Evolutionary conservation across 2,329 filamentous ascomycete species (phyloP).

Genomic region (Myriosclerotinia scirpicola): DNA sequence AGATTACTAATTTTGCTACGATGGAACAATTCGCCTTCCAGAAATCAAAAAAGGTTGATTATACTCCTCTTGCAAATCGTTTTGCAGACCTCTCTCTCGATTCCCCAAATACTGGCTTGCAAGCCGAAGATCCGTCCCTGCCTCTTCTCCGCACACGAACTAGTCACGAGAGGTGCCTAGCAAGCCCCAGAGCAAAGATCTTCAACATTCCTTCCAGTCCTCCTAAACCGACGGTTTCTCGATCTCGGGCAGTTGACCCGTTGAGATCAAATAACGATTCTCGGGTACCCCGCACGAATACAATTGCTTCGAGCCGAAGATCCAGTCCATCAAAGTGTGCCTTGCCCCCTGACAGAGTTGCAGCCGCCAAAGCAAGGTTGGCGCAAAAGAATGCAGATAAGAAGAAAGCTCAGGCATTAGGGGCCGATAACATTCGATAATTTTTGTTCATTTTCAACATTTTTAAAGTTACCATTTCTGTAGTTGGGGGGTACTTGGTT

Average conservation of each 20-base stretch:
- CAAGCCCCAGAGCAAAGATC: constrained; percentile 37
- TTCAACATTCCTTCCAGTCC: constrained; percentile 38
- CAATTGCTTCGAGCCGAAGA: constrained; percentile 29
- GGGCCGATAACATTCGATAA: constrained; percentile 22
- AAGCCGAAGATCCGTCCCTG: constrained; percentile 30
- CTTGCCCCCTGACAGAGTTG: constrained; percentile 40
- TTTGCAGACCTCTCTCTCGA: constrained; percentile 31
- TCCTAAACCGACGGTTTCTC: constrained; percentile 32
- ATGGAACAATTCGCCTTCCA: constrained; percentile 30
- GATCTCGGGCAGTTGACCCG: constrained; percentile 28
- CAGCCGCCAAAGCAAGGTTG: constrained; percentile 41
- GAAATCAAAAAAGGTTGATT: constrained; percentile 32
- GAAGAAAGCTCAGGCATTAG: constrained; percentile 29
- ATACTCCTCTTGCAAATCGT: constrained; percentile 31
- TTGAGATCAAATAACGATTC: constrained; percentile 29
- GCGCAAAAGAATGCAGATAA: constrained; percentile 40
- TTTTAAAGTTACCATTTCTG: not conserved
- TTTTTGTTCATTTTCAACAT: not conserved
- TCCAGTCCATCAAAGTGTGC: constrained; percentile 31
- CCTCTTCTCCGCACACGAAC: constrained; percentile 24
- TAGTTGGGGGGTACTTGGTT: not conserved
- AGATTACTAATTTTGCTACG: constrained; percentile 34
- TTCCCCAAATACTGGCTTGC: constrained; percentile 28
- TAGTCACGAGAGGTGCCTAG: constrained; percentile 29
- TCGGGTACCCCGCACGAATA: constrained; percentile 15